Evolutionary conservation across 2,329 filamentous ascomycete species (phyloP).

Genomic region (Xylariaceae sp.): DNA sequence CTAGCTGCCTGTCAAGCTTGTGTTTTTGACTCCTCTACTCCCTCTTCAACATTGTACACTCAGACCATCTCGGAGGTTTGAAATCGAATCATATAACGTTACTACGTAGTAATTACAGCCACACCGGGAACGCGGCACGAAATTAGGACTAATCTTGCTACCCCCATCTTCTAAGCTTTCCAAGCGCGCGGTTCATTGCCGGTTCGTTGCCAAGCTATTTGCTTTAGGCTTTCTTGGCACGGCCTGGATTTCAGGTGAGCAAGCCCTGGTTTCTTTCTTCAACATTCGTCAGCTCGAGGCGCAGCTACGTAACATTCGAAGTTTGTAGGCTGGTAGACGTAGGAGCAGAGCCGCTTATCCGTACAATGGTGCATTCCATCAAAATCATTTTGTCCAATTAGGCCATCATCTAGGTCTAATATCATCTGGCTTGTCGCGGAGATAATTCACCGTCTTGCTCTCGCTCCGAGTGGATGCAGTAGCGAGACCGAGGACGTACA

Average conservation of each 20-base stretch:
- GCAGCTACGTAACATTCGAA: conserved; percentile 5
- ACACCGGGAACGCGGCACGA: conserved; percentile 21
- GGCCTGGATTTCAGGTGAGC: conserved; percentile 31
- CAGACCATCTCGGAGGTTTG: neutral
- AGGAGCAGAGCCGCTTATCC: conserved; percentile 13
- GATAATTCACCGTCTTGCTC: conserved; percentile 3
- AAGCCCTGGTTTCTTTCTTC: conserved; percentile 16
- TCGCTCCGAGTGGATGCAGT: conserved; percentile 14
- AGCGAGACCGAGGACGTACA: conserved; percentile 7
- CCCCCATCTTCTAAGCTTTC: conserved; percentile 12
- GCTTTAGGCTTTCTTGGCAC: conserved; percentile 24
- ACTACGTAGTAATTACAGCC: neutral
- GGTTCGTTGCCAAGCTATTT: conserved; percentile 23
- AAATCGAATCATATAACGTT: neutral
- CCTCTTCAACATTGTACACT: no score
- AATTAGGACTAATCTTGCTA: conserved; percentile 18
- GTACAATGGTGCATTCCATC: conserved; percentile 9
- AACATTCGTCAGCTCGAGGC: conserved; percentile 28
- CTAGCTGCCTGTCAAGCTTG: no score
- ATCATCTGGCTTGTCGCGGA: conserved; percentile 1
- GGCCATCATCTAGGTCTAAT: conserved; percentile 7
- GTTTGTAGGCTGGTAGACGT: conserved; percentile 3
- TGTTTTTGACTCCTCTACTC: no score
- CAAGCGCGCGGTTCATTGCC: conserved; percentile 26
- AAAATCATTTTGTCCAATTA: conserved; percentile 16